Evolutionary conservation across 2,329 filamentous ascomycete species (phyloP), one percentile per base, ranked within the genome.

Genomic region (Aspergillus sp.): DNA sequence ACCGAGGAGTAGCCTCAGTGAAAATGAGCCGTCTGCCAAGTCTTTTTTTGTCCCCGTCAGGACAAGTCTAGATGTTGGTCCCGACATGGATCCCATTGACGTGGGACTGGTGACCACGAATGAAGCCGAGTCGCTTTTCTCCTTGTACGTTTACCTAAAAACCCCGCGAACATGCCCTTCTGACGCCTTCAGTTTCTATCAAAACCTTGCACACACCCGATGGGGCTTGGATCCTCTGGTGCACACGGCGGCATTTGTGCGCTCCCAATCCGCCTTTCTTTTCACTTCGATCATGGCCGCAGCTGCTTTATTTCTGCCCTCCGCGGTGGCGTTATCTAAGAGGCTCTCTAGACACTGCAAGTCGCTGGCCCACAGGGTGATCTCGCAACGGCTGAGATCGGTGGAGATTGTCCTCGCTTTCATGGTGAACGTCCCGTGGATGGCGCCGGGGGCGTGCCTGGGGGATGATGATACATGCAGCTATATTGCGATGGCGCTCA

Each of bases 361-460:
- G 55, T 75, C 75, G 20, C 77, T 90, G 3, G 86, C 84, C 0
- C 80, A 84, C 22, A 77, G 81, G 24, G 79, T 89, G 41, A 83
- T 86, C 46, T 71, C 78, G 0, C 78, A 81, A 43, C 81, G 85
- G 2, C 80, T 84, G 61, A 81, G 85, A 51, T 90, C 87, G 0
- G 85, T 88, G 5, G 87, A 90, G 65, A 88, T 90, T 51, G 83
- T 90, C 0, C 73, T 90, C 1, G 87, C 84, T 0, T 89, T 89
- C 63, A 86, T 90, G 82, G 80, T 88, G 30, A 89, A 89, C 55
- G 81, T 90, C 6, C 87, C 87, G 0, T 90, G 87, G 87, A 88
- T 89, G 80, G 84, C 84, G 2, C 65, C 68, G 9, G 69, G 66
- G 3, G 60, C 60, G 20, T 58, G 59, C 40, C 49, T 70, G 14